Percentiles rank a stretch among this genome's conserved stretches.
Evolutionary conservation across 495 filamentous ascomycete genomes (phyloP).

Genomic region (Apodospora peruviana): DNA sequence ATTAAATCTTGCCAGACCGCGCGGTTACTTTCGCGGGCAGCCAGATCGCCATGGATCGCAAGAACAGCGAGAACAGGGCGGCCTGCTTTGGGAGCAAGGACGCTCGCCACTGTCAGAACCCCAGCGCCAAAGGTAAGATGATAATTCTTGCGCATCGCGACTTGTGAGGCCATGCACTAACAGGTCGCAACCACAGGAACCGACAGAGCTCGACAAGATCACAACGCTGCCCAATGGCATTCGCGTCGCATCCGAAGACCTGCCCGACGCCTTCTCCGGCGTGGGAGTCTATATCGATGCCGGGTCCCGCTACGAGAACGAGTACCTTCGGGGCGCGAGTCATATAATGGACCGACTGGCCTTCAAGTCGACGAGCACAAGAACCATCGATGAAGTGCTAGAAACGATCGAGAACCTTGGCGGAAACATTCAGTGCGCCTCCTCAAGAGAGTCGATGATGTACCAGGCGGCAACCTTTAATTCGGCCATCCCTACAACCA

Average conservation of each 20-base stretch:
- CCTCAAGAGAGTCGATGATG: slow-evolving; percentile 93
- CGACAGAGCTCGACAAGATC: slow-evolving; percentile 79
- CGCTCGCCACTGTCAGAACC: slow-evolving; percentile 6
- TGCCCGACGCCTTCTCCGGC: slow-evolving; percentile 92
- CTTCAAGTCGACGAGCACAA: slow-evolving; percentile 83
- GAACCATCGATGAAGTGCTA: slow-evolving; percentile 76
- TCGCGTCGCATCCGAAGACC: slow-evolving; percentile 89
- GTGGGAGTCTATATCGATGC: slow-evolving; percentile 96
- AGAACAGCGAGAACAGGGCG: not conserved
- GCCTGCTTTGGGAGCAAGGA: not conserved
- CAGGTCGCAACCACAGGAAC: slow-evolving; percentile 54
- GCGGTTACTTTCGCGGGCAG: slow-evolving; percentile 15
- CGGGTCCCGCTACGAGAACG: slow-evolving; percentile 89
- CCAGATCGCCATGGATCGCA: slow-evolving; percentile 11
- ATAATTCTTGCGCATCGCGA: not conserved
- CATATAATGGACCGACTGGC: slow-evolving; percentile 95
- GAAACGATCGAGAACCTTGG: slow-evolving; percentile 80
- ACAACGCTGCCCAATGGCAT: slow-evolving; percentile 90
- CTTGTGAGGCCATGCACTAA: slow-evolving; percentile 7
- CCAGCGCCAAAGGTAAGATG: slow-evolving; percentile 13
- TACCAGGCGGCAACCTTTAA: slow-evolving; percentile 99
- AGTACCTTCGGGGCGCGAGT: slow-evolving; percentile 78
- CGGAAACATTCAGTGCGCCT: slow-evolving; percentile 94
- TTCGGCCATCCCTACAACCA: slow-evolving; percentile 74
- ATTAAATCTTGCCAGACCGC: slow-evolving; percentile 21